Conservation (phyloP, 1,139 yeast species). For the Citeromyces hawaiiensis region DNA sequence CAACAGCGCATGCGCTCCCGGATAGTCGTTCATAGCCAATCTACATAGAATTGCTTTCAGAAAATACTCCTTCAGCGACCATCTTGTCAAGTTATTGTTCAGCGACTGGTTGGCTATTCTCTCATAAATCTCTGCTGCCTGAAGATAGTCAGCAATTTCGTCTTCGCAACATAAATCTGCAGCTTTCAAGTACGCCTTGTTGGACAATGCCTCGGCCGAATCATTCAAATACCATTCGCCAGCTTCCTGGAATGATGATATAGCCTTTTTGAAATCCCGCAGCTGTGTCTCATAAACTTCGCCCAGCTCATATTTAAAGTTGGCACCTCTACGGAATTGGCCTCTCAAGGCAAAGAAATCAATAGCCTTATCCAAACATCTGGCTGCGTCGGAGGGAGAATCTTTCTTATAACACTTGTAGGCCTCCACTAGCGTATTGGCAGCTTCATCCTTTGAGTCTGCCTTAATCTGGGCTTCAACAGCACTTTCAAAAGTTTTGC, state of each 20-base stretch:
- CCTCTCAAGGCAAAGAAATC: constrained; percentile 80
- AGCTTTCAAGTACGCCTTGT: constrained; percentile 76
- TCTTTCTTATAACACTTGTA: constrained; percentile 73
- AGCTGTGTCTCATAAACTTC: constrained; percentile 69
- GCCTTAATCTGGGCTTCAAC: constrained; percentile 69
- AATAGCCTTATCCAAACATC: constrained; percentile 65
- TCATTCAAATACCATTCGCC: constrained; percentile 95
- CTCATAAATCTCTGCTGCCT: constrained; percentile 69
- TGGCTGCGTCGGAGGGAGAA: constrained; percentile 67
- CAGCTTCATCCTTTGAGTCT: constrained; percentile 80
- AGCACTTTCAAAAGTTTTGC: constrained; percentile 74
- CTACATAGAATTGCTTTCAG: constrained; percentile 73
- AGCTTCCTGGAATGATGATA: constrained; percentile 76
- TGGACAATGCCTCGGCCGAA: constrained; percentile 84
- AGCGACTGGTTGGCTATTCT: constrained; percentile 63
- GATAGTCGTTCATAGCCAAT: constrained; percentile 70
- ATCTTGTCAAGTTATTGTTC: constrained; percentile 65
- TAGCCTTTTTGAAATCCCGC: constrained; percentile 55
- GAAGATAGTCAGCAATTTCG: constrained; percentile 42
- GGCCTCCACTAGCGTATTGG: constrained; percentile 82
- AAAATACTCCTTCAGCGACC: constrained; percentile 90
- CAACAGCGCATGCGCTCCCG: constrained; percentile 70
- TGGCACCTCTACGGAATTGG: constrained; percentile 93
- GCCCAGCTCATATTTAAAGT: constrained; percentile 83
- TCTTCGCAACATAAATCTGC: constrained; percentile 81